Base-by-base conservation (phyloP, 1,139 yeast species). In the Trichomonascaceae sp. region DNA sequence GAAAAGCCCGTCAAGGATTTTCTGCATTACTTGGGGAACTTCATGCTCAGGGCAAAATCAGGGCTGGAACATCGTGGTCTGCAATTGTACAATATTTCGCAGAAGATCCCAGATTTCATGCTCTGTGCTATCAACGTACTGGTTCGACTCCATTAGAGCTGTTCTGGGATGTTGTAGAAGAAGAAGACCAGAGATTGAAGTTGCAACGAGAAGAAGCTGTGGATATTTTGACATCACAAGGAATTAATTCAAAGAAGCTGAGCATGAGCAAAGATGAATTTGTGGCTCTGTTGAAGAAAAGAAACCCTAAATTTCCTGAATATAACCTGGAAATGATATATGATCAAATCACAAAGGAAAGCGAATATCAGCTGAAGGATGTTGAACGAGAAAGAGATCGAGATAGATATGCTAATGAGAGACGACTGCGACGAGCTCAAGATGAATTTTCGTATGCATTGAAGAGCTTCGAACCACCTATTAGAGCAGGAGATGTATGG, bases 71-170 rank as follows among this genome's bases (percentile, higher is more conserved):
- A 0, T 74, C 70, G 53, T 89, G 95, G 84, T 71, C 70, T 53
- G 83, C 83, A 24, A 65, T 87, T 6, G 74, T 80, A 43, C 74
- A 79, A 0, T 56, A 66, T 2, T 63, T 90, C 1, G 82, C 81
- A 60, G 77, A 79, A 30, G 85, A 85, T 56, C 76, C 74, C 52
- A 72, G 82, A 17, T 89, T 85, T 63, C 66, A 79, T 15, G 82
- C 78, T 20, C 62, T 89, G 45, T 77, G 90, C 57, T 96, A 96
- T 0, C 77, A 91, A 56, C 38, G 45, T 7, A 76, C 81, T 46
- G 97, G 97, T 0, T 89, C 97, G 0, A 77, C 83, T 1, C 87
- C 96, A 0, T 66, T 85, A 41, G 96, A 90, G 57, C 70, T 88
- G 47, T 88, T 87, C 63, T 80, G 89, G 82, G 96, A 91, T 66